A percentile compares a stretch with the other conserved stretches of the same genome.
Evolutionary conservation across 306 rosid species (phyloP).

Genomic region (Trifolium subterraneum): DNA sequence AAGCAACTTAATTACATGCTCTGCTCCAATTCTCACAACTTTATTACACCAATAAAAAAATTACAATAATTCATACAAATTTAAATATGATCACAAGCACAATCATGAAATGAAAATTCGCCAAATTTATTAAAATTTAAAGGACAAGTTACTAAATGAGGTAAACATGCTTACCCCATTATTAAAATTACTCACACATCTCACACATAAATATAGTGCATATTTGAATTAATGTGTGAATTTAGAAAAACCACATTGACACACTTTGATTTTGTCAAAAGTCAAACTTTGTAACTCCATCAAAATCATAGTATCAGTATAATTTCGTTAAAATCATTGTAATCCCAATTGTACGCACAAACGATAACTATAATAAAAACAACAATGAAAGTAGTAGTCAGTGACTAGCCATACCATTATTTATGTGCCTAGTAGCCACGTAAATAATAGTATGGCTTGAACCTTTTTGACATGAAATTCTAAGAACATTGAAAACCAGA

Average conservation of each 20-base stretch:
- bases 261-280: not conserved
- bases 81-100: not conserved
- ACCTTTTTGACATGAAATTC: slow-evolving; percentile 10
- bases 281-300: too few relatives aligned
- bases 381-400: too few relatives aligned
- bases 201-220: not conserved
- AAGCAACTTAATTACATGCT: not conserved
- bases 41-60: not conserved
- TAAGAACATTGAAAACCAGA: slow-evolving; percentile 63
- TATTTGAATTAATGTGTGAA: not conserved
- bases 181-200: slow-evolving; percentile 17
- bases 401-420: too few relatives aligned
- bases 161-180: slow-evolving; percentile 39
- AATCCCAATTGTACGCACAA: not conserved
- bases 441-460: not conserved
- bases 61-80: slow-evolving; percentile 19
- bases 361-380: slow-evolving; percentile 3
- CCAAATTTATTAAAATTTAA: not conserved
- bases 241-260: not conserved
- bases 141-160: slow-evolving; percentile 11
- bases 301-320: not conserved
- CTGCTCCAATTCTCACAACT: not conserved
- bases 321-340: not conserved
- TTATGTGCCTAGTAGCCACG: not conserved
- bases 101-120: not conserved